Evolutionary conservation across 2,329 filamentous ascomycete species (phyloP).

Genomic region (Ilyonectria mors-panacis): DNA sequence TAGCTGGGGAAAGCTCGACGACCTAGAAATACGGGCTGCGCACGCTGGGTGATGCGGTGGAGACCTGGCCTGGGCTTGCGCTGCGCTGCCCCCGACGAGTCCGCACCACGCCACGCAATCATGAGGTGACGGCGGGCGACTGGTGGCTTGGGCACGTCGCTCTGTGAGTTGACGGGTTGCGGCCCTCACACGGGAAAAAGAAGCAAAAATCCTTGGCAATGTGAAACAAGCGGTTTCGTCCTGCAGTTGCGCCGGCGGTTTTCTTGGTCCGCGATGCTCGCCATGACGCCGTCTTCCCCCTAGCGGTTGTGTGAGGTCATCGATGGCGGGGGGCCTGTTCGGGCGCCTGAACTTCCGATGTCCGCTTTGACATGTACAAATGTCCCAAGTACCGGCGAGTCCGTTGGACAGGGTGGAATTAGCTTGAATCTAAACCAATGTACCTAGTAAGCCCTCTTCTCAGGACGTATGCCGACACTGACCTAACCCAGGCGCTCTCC

Average conservation of each 20-base stretch:
- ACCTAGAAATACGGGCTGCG: background rate
- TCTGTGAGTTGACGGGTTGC: constrained; percentile 10
- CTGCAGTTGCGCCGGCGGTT: background rate
- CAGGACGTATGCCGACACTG: background rate
- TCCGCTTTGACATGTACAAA: background rate
- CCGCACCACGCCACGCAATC: constrained; percentile 30
- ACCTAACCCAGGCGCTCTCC: background rate
- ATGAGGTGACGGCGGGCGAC: constrained; percentile 11
- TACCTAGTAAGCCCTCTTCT: background rate
- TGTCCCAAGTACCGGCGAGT: background rate
- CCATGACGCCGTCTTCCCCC: constrained; percentile 8
- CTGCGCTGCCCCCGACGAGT: background rate
- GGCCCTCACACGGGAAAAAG: constrained; percentile 14
- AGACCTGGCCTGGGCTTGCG: background rate
- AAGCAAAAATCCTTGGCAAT: constrained; percentile 6
- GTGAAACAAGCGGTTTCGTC: constrained; percentile 6
- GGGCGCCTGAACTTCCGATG: constrained; percentile 29
- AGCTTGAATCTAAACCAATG: background rate
- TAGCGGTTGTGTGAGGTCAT: constrained; percentile 42
- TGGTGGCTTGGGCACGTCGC: constrained; percentile 11
- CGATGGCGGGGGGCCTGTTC: constrained; percentile 20
- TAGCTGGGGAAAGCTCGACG: background rate
- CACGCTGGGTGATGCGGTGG: constrained; percentile 6
- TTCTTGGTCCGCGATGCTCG: constrained; percentile 15
- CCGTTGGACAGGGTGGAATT: background rate